These are phyloP conservation scores for Graphilbum ipis-grandicollis DNA, from an alignment of 2,329 filamentous ascomycete species.

Conservation along the genomic window DNA sequence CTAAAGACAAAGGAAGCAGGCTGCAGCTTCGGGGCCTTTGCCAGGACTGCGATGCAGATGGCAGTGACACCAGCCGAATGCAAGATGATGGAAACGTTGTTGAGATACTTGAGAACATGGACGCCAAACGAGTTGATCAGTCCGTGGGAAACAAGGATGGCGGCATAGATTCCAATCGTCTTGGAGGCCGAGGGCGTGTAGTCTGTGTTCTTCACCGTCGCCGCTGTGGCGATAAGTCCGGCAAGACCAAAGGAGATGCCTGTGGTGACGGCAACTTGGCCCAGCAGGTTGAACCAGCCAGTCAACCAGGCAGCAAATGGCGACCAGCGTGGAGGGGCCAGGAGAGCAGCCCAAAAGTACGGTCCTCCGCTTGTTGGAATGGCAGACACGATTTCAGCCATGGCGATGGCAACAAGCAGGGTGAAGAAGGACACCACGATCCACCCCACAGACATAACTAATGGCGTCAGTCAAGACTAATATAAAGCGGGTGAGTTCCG, in stretches of 20 bases:
- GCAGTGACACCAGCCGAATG: constrained; percentile 34
- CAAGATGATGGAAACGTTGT: constrained; percentile 36
- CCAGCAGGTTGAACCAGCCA: constrained; percentile 24
- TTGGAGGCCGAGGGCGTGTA: constrained; percentile 24
- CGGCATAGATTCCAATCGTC: constrained; percentile 42
- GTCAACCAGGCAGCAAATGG: constrained; percentile 22
- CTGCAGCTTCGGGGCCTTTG: constrained; percentile 38
- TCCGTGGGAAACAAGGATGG: constrained; percentile 34
- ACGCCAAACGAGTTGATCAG: constrained; percentile 41
- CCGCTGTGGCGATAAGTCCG: constrained; percentile 19
- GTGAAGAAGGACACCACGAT: constrained; percentile 37
- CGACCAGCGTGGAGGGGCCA: constrained; percentile 27
- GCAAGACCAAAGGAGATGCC: constrained; percentile 24
- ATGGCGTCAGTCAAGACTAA: no score
- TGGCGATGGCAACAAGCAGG: constrained; percentile 32
- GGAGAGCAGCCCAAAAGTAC: constrained; percentile 42
- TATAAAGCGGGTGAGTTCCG: no score
- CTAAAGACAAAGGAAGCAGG: constrained; percentile 37
- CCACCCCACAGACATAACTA: constrained; percentile 38
- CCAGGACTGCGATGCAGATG: constrained; percentile 36
- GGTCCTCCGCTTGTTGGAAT: constrained; percentile 40
- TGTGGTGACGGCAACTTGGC: constrained; percentile 23
- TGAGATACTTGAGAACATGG: constrained; percentile 34
- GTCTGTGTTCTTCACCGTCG: constrained; percentile 17
- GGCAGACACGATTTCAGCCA: constrained; percentile 42